Percentiles rank a stretch among this genome's conserved stretches.
Evolutionary conservation across 371 early-diverging fungal genomes (phyloP).

Genomic region (Mortierella sp.): DNA sequence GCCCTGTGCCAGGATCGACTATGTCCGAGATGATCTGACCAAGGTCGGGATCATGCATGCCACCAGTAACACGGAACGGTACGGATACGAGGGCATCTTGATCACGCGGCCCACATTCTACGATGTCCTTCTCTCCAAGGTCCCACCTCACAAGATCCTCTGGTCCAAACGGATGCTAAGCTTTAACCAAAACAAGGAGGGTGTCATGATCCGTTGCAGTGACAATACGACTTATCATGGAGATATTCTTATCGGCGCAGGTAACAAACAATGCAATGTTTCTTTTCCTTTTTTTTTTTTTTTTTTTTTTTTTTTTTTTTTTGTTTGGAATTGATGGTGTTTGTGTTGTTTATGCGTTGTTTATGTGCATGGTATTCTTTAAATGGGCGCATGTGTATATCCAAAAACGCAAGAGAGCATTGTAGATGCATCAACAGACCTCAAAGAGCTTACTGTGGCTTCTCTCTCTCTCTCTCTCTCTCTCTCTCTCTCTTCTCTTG

Average conservation of each 20-base stretch:
- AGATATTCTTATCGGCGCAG: conserved; percentile 32
- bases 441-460: neutral
- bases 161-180: conserved; percentile 12
- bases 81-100: neutral
- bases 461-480: neutral
- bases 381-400: neutral
- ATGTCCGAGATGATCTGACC: conserved; percentile 30
- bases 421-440: neutral
- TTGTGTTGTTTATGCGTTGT: no score
- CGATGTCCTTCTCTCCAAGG: conserved; percentile 3
- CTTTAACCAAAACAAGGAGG: conserved; percentile 10
- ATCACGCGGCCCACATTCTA: conserved; percentile 11
- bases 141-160: conserved; percentile 16
- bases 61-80: conserved; percentile 7
- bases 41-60: conserved; percentile 27
- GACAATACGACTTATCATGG: conserved; percentile 12
- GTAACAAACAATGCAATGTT: neutral
- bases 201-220: conserved; percentile 9
- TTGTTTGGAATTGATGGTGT: no score
- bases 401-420: neutral
- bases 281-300: neutral
- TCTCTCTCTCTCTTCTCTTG: neutral
- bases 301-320: no score
- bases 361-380: no score
- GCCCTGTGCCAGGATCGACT: conserved; percentile 26